Evolutionary conservation across 257 asterid genomes (phyloP).

Genomic region (Agastache rugosa): DNA sequence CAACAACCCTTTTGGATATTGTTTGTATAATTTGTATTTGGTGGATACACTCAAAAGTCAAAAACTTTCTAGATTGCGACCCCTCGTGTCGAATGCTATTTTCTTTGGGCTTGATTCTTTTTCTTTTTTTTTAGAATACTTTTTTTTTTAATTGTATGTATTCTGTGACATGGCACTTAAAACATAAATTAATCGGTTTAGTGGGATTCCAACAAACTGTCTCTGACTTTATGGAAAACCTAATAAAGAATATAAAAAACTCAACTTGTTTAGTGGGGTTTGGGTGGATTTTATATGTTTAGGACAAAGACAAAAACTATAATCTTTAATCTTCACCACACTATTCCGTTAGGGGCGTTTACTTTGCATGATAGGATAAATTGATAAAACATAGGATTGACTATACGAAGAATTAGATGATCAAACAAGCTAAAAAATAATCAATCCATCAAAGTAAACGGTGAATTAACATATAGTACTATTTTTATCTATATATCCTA

Average conservation of each 20-base stretch:
- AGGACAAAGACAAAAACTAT: not conserved
- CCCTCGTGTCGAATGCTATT: not conserved
- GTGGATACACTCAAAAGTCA: not conserved
- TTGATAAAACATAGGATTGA: too few relatives aligned
- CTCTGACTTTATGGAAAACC: conserved; percentile 14
- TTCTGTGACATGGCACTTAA: not conserved
- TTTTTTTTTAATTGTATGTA: not conserved
- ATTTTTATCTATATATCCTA: too few relatives aligned
- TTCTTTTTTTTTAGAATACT: not conserved
- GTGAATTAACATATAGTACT: too few relatives aligned
- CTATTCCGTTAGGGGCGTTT: too few relatives aligned
- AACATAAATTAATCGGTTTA: not conserved
- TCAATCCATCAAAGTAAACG: too few relatives aligned
- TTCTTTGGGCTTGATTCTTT: not conserved
- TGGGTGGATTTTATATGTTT: not conserved
- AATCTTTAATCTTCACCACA: not conserved
- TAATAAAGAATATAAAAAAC: not conserved
- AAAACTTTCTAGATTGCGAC: conserved; percentile 8
- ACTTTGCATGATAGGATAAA: too few relatives aligned
- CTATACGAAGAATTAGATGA: too few relatives aligned
- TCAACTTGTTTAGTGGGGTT: not conserved
- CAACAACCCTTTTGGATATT: not conserved
- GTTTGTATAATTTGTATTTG: not conserved
- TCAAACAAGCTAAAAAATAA: too few relatives aligned
- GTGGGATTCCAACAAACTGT: conserved; percentile 16